These are phyloP conservation scores for Tylopilus sp. DNA, from an alignment of 768 basidiomycete species.

Conservation along the genomic window DNA sequence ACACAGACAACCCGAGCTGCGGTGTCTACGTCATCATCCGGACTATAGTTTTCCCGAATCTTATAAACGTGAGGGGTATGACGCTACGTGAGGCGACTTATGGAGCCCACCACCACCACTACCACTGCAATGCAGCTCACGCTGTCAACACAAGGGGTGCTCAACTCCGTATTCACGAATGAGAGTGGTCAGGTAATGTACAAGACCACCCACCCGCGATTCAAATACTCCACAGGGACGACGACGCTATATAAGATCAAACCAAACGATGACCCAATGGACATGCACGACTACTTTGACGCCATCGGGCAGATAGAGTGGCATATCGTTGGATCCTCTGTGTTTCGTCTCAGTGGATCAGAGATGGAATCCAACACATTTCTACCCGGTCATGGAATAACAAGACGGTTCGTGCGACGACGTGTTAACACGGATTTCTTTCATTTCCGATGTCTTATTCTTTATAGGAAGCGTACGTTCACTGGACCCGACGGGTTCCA, in stretches of 20 bases:
- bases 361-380: slow-evolving; percentile 26
- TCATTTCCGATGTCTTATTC: neutral
- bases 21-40: no score
- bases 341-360: slow-evolving; percentile 26
- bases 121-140: slow-evolving; percentile 17
- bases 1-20: no score
- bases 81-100: no score
- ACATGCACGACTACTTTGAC: slow-evolving; percentile 30
- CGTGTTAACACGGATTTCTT: neutral
- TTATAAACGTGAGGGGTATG: no score
- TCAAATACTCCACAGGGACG: slow-evolving; percentile 4
- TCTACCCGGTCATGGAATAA: slow-evolving; percentile 20
- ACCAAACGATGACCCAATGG: slow-evolving; percentile 17
- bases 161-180: slow-evolving; percentile 25
- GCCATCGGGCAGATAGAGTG: slow-evolving; percentile 35
- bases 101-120: neutral
- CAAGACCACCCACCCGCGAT: slow-evolving; percentile 24
- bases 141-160: slow-evolving; percentile 21
- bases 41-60: no score
- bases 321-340: slow-evolving; percentile 27
- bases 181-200: slow-evolving; percentile 28
- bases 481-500: slow-evolving; percentile 30
- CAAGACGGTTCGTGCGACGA: slow-evolving; percentile 19
- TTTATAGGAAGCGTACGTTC: slow-evolving; percentile 28
- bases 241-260: slow-evolving; percentile 27